These are phyloP conservation scores for Croton setiger DNA, from an alignment of 441 rosid genomes.

Conservation along the genomic window DNA sequence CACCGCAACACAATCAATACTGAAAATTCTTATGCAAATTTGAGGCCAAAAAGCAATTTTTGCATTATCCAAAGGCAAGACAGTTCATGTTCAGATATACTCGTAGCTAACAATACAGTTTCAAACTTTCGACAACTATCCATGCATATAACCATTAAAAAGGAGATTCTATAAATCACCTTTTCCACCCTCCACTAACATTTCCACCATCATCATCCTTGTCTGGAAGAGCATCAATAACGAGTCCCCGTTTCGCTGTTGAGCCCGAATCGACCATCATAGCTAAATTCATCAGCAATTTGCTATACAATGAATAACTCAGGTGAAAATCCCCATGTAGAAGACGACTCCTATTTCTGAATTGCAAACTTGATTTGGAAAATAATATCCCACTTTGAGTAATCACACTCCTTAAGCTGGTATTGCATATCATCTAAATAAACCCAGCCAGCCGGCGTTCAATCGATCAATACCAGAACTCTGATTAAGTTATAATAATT, in stretches of 20 bases:
- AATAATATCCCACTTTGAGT: conserved; percentile 52
- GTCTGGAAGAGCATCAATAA: conserved; percentile 39
- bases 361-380: conserved; percentile 35
- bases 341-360: conserved; percentile 18
- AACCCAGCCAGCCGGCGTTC: conserved; percentile 18
- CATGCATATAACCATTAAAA: neutral
- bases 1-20: neutral
- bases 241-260: conserved; percentile 37
- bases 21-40: neutral
- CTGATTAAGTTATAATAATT: neutral
- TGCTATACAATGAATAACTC: conserved; percentile 29
- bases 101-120: neutral
- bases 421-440: conserved; percentile 78
- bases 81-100: neutral
- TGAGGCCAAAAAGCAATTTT: neutral
- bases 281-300: conserved; percentile 30
- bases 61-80: neutral
- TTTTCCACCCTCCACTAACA: conserved; percentile 87
- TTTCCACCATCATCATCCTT: conserved; percentile 72
- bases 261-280: conserved; percentile 83
- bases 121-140: neutral
- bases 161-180: conserved; percentile 38
- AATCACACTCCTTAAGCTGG: conserved; percentile 54
- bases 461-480: conserved; percentile 24
- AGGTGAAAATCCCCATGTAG: conserved; percentile 36